Percentiles rank a stretch among this genome's conserved stretches.
phyloP scores from a whole-genome alignment of 345 rosid genomes.

The Populus pruinosa region DNA sequence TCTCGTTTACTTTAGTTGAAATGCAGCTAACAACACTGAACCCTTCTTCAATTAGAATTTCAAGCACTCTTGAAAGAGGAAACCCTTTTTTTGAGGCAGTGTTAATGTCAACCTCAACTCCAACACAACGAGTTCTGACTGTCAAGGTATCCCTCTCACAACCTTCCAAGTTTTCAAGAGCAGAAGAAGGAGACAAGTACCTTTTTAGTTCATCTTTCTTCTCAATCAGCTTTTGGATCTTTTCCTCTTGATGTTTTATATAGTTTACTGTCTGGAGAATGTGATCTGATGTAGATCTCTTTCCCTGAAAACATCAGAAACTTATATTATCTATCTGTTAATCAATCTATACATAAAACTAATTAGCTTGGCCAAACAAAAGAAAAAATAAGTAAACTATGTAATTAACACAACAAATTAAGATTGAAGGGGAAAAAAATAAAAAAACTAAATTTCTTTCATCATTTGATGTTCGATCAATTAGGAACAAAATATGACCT shows the following conservation, averaged over 20 bases:
- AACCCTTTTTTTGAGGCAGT: slow-evolving; percentile 19
- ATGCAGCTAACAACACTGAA: slow-evolving; percentile 27
- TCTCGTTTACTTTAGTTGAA: slow-evolving; percentile 34
- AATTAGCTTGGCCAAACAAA: too few relatives aligned
- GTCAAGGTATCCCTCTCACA: slow-evolving; percentile 15
- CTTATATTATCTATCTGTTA: neutral
- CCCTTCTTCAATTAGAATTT: slow-evolving; percentile 29
- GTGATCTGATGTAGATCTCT: slow-evolving; percentile 46
- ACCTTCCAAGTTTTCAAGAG: slow-evolving; percentile 4
- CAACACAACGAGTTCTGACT: slow-evolving; percentile 28
- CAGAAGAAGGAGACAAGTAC: neutral
- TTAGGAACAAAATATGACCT: slow-evolving; percentile 25
- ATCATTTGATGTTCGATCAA: too few relatives aligned
- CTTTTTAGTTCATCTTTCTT: slow-evolving; percentile 38
- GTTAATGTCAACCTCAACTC: slow-evolving; percentile 35
- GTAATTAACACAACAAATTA: too few relatives aligned
- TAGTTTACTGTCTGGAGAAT: slow-evolving; percentile 41
- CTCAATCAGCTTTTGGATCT: slow-evolving; percentile 26
- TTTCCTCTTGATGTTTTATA: slow-evolving; percentile 31
- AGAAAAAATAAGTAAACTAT: too few relatives aligned
- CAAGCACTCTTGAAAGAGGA: slow-evolving; percentile 32
- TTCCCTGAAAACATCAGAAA: slow-evolving; percentile 32
- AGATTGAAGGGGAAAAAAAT: too few relatives aligned
- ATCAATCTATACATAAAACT: neutral
- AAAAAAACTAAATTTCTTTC: too few relatives aligned